These are phyloP conservation scores for Tieghemostelium lacteum DNA, from an alignment of 78 protist genomes.

Conservation along the genomic window DNA sequence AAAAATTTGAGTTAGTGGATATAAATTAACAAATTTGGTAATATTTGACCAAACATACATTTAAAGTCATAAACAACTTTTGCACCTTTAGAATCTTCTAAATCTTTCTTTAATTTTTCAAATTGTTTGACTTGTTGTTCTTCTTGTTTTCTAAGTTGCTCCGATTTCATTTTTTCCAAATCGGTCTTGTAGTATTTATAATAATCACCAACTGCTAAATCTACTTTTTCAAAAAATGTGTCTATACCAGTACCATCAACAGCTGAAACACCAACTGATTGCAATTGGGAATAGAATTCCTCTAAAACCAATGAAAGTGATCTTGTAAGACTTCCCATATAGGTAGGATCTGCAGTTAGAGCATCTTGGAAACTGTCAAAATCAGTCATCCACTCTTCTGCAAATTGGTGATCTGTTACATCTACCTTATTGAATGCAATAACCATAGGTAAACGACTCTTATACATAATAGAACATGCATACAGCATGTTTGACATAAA, in stretches of 20 bases:
- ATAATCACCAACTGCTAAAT: slow-evolving; percentile 80
- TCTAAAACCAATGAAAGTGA: slow-evolving; percentile 94
- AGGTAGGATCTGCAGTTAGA: slow-evolving; percentile 70
- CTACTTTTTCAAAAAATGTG: slow-evolving; percentile 78
- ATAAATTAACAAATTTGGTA: not conserved
- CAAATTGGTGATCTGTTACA: slow-evolving; percentile 74
- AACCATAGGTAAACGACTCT: slow-evolving; percentile 94
- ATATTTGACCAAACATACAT: not conserved
- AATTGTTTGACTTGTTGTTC: slow-evolving; percentile 25
- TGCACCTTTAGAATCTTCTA: slow-evolving; percentile 79
- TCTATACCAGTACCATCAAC: slow-evolving; percentile 91
- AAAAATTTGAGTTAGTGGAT: not conserved
- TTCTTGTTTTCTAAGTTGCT: slow-evolving; percentile 31
- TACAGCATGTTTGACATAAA: slow-evolving; percentile 99
- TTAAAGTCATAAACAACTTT: slow-evolving; percentile 75
- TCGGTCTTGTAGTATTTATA: slow-evolving; percentile 71
- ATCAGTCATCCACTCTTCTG: slow-evolving; percentile 94
- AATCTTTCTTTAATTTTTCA: slow-evolving; percentile 74
- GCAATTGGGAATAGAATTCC: slow-evolving; percentile 89
- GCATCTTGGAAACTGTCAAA: slow-evolving; percentile 68
- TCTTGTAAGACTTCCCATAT: slow-evolving; percentile 80
- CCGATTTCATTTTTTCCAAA: slow-evolving; percentile 48
- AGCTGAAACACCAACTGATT: slow-evolving; percentile 88
- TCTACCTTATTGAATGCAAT: slow-evolving; percentile 96
- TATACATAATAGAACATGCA: slow-evolving; percentile 96